Base-by-base conservation (phyloP, 1,139 yeast species). In the Keqinozyma sinolaborantium region DNA sequence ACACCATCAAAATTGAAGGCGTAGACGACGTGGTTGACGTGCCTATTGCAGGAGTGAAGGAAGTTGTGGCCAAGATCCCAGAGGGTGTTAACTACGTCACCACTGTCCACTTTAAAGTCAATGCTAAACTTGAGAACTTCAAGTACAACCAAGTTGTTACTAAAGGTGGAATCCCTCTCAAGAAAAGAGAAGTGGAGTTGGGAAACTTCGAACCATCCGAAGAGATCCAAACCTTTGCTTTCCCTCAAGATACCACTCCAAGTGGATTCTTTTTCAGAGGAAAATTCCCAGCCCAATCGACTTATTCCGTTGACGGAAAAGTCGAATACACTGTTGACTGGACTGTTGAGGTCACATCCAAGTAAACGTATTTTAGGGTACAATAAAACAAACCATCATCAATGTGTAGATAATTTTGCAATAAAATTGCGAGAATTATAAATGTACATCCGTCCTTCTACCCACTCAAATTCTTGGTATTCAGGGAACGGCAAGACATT, bases 381-480 rank as follows among this genome's bases (percentile, higher is more conserved):
- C n/a, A n/a, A n/a, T n/a, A n/a, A n/a, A n/a, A n/a, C n/a, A n/a
- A n/a, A n/a, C n/a, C n/a, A n/a, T n/a, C n/a, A n/a, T n/a, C n/a
- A n/a, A n/a, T n/a, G n/a, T n/a, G n/a, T n/a, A n/a, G n/a, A n/a
- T n/a, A n/a, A n/a, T n/a, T n/a, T n/a, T n/a, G n/a, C n/a, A n/a
- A n/a, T n/a, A n/a, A n/a, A n/a, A n/a, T n/a, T n/a, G n/a, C n/a
- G n/a, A n/a, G n/a, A n/a, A n/a, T n/a, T n/a, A 18, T 18, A 18
- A 7, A 18, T 18, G 21, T 7, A 7, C 7, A 47, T 59, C 24
- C 67, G 90, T 32, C 67, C 73, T 4, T 95, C 95, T 1, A 71
- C 95, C 2, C 97, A 88, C 52, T 82, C 96, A 2, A 97, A 97
- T 1, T 59, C 85, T 2, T 92, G 98, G 98, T 92, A 92, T 55